Base-by-base conservation (phyloP, 2,329 filamentous ascomycete species). In the Fusarium nematophilum region DNA sequence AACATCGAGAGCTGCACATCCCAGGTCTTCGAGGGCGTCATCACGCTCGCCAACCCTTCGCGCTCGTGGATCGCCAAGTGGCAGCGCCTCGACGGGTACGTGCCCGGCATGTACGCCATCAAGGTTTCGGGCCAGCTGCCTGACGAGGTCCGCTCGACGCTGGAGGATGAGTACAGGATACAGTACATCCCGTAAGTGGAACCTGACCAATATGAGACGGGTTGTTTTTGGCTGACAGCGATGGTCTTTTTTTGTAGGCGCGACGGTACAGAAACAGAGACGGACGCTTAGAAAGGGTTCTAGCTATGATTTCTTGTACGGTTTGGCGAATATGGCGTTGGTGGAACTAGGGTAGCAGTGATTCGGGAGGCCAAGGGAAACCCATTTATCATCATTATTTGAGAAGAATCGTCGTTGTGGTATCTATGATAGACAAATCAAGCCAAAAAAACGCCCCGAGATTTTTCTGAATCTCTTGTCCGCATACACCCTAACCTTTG, bases 21-120 rank as follows among this genome's bases (percentile, higher is more conserved):
- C 11, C 91, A 94, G 72, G 93, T 98, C 64, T 99, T 95, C 74
- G 95, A 99, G 76, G 95, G 95, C 40, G 79, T 97, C 63, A 92
- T 98, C 73, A 87, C 91, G 33, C 84, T 98, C 30, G 87, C 89
- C 40, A 89, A 97, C 73, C 93, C 93, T n/a, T 79, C 80, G 36
- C 86, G 83, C 66, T 96, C 91, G 70, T 99, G 95, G 95, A 92
- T 98, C 42, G 93, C 94, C n/a, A 91, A 92, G 73, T 98, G 93
- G 90, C 93, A 98, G 82, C 86, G 95, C 8, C 79, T 99, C 56
- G 92, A 97, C 73, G 87, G 86, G 50, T 98, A 96, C 75, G 90
- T 95, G 46, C 86, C 87, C 13, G 95, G 95, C 48, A 88, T 96
- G 53, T 99, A 99, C 78, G 95, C 95, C 14, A 91, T 93, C 51